These are phyloP conservation scores for Ochromonas danica DNA, from an alignment of 108 stramenopile species.

Conservation along the genomic window DNA sequence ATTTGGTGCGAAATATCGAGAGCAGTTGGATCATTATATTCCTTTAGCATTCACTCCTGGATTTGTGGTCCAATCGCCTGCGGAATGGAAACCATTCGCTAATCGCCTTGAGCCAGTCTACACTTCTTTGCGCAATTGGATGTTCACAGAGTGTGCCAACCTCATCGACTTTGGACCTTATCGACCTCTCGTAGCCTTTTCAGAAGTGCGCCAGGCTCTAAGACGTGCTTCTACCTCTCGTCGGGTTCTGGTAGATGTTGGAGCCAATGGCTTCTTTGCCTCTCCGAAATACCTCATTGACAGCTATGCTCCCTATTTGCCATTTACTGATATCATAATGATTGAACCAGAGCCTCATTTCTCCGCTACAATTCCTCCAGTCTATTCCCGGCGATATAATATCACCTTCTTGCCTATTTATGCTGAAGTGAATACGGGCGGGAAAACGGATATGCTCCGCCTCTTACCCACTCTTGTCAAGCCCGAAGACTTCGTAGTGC, in stretches of 20 bases:
- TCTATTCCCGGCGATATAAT: constrained; percentile 6
- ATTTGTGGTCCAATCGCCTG: not conserved
- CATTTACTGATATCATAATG: constrained; percentile 8
- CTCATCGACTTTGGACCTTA: constrained; percentile 20
- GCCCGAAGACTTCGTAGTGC: constrained; percentile 9
- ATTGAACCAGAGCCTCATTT: constrained; percentile 23
- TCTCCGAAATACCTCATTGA: constrained; percentile 19
- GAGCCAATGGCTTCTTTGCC: constrained; percentile 23
- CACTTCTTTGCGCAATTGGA: constrained; percentile 11
- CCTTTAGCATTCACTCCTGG: not conserved
- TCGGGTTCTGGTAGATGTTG: not conserved
- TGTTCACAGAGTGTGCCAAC: constrained; percentile 8
- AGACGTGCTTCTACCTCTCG: not conserved
- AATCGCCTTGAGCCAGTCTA: not conserved
- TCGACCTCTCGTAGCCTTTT: not conserved
- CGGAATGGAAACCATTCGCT: not conserved
- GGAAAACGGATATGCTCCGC: not conserved
- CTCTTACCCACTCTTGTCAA: not conserved
- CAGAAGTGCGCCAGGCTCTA: not conserved
- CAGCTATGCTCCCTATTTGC: not conserved
- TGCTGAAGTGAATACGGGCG: not conserved
- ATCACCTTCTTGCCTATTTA: constrained; percentile 8
- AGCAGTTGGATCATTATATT: not conserved
- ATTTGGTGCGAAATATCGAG: not conserved
- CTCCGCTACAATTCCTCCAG: not conserved